Base-by-base conservation (phyloP, 2,329 filamentous ascomycete genomes). In the Pyrenochaeta sp. region DNA sequence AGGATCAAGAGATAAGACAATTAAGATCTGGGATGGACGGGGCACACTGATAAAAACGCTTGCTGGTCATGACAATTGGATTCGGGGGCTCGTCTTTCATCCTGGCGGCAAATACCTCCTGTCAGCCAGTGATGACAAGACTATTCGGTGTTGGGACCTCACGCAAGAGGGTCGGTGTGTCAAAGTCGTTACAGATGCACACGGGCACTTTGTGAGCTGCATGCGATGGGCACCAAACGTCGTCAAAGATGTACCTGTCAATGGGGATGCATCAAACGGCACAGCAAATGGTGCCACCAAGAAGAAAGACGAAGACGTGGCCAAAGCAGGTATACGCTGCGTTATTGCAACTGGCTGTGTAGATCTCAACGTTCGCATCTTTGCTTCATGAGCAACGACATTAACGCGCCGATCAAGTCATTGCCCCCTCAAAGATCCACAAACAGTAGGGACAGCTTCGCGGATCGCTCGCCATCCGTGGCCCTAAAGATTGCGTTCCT, bases 41-140 rank as follows among this genome's bases (percentile, higher is more conserved):
- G 94, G 94, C 29, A 92, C 89, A 10, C 86, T 91, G 60, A 87
- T 97, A 71, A 94, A 92, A 74, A 95, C 90, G 0, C 81, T 98
- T 1, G 79, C 87, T 1, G 94, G 94, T 1, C 94, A 97, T 72
- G 93, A 97, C 74, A 97, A 97, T 73, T 98, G 94, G 94, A 87
- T 98, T 7, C 87, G 92, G 29, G 90, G 85, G 0, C 77, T 97
- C 5, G 87, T 92, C 9, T 98, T 97, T 74, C 94, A 97, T 68
- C 94, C 94, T 0, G 90, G 91, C 7, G 94, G 94, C 37, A 96
- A 94, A 76, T 97, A 95, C 68, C 83, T 98, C 1, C 78, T 98
- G 5, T 93, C 89, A 6, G 91, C 90, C 17, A 85, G 89, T 14
- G 94, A 98, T 73, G 94, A 98, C 78, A 96, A 95, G 79, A 93